Base-by-base conservation (phyloP, 768 basidiomycete species). In the Holtermanniella nyarrowii region DNA sequence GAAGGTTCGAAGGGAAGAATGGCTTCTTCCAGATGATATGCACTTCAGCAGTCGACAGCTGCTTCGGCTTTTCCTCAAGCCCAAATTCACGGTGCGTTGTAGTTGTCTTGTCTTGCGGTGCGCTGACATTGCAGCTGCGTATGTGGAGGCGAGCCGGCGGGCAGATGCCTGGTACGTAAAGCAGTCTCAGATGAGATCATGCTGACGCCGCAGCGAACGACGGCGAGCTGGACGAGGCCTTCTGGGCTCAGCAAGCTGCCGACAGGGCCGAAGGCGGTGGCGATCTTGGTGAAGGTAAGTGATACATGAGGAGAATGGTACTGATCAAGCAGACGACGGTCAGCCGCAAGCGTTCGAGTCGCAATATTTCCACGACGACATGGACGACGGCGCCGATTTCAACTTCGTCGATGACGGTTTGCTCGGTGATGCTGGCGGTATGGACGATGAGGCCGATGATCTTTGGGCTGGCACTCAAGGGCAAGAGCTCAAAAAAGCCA, bases 241-340 rank as follows among this genome's bases (percentile, higher is more conserved):
- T 90, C 76, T 97, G 95, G 95, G 91, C 90, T 0, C 85, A 88
- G 61, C 88, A 88, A 3, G 90, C 89, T 10, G 88, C 87, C 0
- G 81, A 86, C 69, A 82, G 82, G 13, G 84, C 79, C 3, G 52
- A 52, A 7, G 80, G 75, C 10, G 79, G 78, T 18, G 75, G 44
- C 14, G 61, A 69, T 4, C 78, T 78, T 50, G 77, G 78, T 11
- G 83, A 82, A 43, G 58, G 46, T 85, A 58, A 69, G 80, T 48
- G 40, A 26, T 40, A 4, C 10, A 49, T 1, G n/a, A 21, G 37
- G 20, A 46, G 5, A 51, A 44, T 31, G 47, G 50, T 54, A 4
- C 22, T 27, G 12, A 21, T 21, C 22, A 12, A 16, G 55, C 39
- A 49, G 48, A 50, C 39, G 54, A 58, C 49, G 56, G 49, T 42